Evolutionary conservation across 257 asterid species (phyloP), one percentile per base, ranked within the genome.

Genomic region (Solanum sitiens): DNA sequence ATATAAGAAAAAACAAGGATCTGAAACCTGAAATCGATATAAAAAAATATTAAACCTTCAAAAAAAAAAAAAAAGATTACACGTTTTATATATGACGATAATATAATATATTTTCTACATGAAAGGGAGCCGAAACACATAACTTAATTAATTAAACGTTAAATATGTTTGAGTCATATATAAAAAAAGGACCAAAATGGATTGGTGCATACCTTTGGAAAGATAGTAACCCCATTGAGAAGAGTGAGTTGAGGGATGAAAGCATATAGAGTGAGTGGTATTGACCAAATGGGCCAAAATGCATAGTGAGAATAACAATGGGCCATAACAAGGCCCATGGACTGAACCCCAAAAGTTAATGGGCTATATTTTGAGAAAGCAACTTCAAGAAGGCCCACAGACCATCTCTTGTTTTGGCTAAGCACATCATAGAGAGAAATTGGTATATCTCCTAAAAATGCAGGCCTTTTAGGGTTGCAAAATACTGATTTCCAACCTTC

Each of bases 401-500:
- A 61, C 98, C 98, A 96, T 86, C 99, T 83, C 86, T 92, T 94
- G 47, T 72, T 86, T 77, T 95, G 99, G 84, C 89, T 91, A 33
- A 96, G 37, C 5, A 88, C 92, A 23, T 94, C 99, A 39, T 50
- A 68, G 1, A 95, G 92, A 73, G 96, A 13, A 25, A 94, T 95
- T 1, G 98, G 99, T 85, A 88, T 89, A 63, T 93, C 96, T 1
- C 95, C 91, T 18, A 95, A 88, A 90, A 96, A 96, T 30, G 98
- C 98, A 7, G 99, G 89, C 91, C 98, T 93, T 35, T 86, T 37
- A 1, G 98, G 99, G 30, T 90, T 84, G 86, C 94, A 93, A 71
- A 91, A 95, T 83, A 93, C 40, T 11, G 98, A 95, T 67, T 87
- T 91, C 99, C 99, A 96, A 67, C 98, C 98, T 85, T 95, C 96